Evolutionary conservation across 2,329 filamentous ascomycete species (phyloP), one percentile per base, ranked within the genome.

Genomic region (Neonectria hederae): DNA sequence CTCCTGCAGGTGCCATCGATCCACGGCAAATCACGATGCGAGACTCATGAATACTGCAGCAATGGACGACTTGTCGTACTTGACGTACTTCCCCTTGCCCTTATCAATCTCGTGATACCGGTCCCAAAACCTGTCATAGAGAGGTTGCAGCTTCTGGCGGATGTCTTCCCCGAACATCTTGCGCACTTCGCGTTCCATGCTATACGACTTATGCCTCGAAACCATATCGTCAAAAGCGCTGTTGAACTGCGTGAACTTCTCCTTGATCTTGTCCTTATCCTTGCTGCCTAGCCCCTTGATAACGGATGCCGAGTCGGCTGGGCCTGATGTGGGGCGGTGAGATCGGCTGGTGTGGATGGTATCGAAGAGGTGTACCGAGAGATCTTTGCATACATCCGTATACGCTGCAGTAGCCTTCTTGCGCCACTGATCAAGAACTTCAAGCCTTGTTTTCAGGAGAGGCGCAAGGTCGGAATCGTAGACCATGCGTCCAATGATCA

Each of bases 61-160:
- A 73, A 99, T 90, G 52, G 89, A 87, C 43, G 85, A 84, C 83
- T 97, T 97, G 82, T 97, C 94, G 77, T 97, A 98, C 82, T 97
- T 97, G 77, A 97, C 94, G 79, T 98, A 97, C 80, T 99, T 99
- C 71, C 95, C 95, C 81, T 94, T 97, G 64, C 96, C 96, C 83
- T 97, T 97, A 81, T 98, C 95, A 69, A 98, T 90, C 80, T 98
- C 96, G 77, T 97, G 94, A 77, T 99, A 99, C 28, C 95, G 88
- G 80, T 98, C 96, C 89, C 93, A 98, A 81, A 99, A 99, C 49
- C 96, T 87, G 66, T 91, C 92, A 81, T 99, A 99, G 14, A 99
- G 85, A 59, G 95, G 94, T 81, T 98, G 95, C 60, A 99, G 90
- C 81, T 97, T 93, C 72, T 90, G 90, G 77, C 96, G 93, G 68